Evolutionary conservation across 2,329 filamentous ascomycete genomes (phyloP), one percentile per base, ranked within the genome.

Genomic region (Fusarium pininemorale): DNA sequence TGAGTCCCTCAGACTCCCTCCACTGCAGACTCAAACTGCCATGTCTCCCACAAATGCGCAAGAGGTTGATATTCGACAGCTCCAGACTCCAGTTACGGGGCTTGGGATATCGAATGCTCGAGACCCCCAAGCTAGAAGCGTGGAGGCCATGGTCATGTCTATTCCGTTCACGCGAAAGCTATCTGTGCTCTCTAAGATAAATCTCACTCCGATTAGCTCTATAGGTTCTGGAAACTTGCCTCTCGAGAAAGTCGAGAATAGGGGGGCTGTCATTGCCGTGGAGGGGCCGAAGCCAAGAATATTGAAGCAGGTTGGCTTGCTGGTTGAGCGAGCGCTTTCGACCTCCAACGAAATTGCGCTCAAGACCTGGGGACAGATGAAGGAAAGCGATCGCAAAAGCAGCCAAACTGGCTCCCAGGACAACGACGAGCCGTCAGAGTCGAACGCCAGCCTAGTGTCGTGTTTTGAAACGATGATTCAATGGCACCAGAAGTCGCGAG

Each of bases 251-350:
- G 80, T 82, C 67, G 82, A 85, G 75, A 84, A 85, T 12, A 89
- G 95, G n/a, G 95, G 96, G 0, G 90, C 93, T 1, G 89, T 98
- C 42, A 91, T 98, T 70, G 92, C 94, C 1, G 85, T 98, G 35
- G 96, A 98, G 81, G 95, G 95, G 2, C 87, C 92, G 24, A 89
- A 92, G 65, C 73, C 80, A 12, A 77, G 78, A n/a, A 75, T 89
- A 28, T 79, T 89, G 15, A 81, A 84, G 4, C 86, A 88, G 15
- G 89, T 93, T 8, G 91, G 94, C 7, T 84, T 87, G 7, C 87
- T 89, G 24, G 89, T 98, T 26, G 88, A 92, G 62, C 85, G 87
- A 39, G 92, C 91, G 75, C 85, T 97, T 48, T 74, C 78, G 6
- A 80, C 80, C 11, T 84, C 83, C 18, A 81, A 81, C 20, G 85